A percentile compares a stretch with the other conserved stretches of the same genome.
Evolutionary conservation across 2,329 filamentous ascomycete species (phyloP).

Genomic region (Fusarium nisikadoi): DNA sequence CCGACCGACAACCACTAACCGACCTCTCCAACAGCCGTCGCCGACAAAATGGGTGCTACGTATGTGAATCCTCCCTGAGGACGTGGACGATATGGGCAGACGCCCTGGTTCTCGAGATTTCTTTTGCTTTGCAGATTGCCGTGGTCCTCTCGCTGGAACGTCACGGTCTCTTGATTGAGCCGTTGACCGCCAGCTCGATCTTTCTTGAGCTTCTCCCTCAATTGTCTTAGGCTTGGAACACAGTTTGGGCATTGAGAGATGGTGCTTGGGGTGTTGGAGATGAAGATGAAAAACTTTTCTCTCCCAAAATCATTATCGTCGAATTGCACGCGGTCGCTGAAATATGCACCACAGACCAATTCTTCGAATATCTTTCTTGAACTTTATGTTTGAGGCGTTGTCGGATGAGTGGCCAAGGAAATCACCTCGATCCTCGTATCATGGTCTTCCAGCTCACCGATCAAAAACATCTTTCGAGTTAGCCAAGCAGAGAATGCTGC

Average conservation of each 20-base stretch:
- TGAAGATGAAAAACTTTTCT: slow-evolving; percentile 74
- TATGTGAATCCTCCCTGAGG: slow-evolving; percentile 59
- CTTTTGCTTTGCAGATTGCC: slow-evolving; percentile 75
- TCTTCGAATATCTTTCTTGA: slow-evolving; percentile 53
- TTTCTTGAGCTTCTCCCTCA: slow-evolving; percentile 73
- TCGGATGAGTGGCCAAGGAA: slow-evolving; percentile 70
- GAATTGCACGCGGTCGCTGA: slow-evolving; percentile 39
- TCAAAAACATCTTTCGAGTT: slow-evolving; percentile 84
- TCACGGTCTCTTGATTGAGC: slow-evolving; percentile 42
- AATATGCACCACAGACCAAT: slow-evolving; percentile 38
- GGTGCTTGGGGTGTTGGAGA: slow-evolving; percentile 79
- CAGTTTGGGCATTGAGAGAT: slow-evolving; percentile 67
- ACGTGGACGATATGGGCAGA: slow-evolving; percentile 47
- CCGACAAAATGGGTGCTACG: slow-evolving; percentile 62
- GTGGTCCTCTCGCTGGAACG: slow-evolving; percentile 84
- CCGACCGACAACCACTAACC: slow-evolving; percentile 54
- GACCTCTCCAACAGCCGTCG: slow-evolving; percentile 52
- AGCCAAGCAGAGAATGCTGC: slow-evolving; percentile 92
- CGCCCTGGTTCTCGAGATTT: slow-evolving; percentile 60
- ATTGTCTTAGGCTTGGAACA: slow-evolving; percentile 57
- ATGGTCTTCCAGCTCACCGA: slow-evolving; percentile 69
- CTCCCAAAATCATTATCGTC: slow-evolving; percentile 80
- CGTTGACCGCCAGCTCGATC: slow-evolving; percentile 78
- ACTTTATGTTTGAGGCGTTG: slow-evolving; percentile 72
- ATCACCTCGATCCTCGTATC: background rate